Conservation (phyloP, 2,329 filamentous ascomycete species). For the Diaporthe sp. region DNA sequence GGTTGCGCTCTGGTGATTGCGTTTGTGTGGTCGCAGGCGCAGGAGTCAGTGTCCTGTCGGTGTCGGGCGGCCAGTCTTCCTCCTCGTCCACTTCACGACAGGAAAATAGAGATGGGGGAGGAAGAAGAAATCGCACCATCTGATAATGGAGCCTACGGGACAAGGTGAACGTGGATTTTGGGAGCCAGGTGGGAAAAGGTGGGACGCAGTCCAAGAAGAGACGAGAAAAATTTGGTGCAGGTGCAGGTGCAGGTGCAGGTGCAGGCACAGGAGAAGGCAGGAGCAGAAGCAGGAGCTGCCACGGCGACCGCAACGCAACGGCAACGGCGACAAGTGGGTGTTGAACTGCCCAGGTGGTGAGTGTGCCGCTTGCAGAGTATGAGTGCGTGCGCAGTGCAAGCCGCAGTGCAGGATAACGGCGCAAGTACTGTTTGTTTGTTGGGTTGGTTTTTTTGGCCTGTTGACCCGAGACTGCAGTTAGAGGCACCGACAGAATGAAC, state of each 20-base stretch:
- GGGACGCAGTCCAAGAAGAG: conserved; percentile 36
- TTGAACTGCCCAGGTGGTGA: background rate
- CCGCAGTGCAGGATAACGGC: conserved; percentile 4
- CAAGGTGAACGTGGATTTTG: conserved; percentile 35
- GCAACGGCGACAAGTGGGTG: background rate
- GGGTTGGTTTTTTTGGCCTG: background rate
- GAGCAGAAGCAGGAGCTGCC: background rate
- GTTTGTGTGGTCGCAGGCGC: conserved; percentile 14
- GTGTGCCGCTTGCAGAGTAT: conserved; percentile 16
- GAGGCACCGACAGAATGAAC: conserved; percentile 15
- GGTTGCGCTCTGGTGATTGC: conserved; percentile 27
- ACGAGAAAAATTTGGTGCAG: conserved; percentile 34
- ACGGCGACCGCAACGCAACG: background rate
- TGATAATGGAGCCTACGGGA: conserved; percentile 39
- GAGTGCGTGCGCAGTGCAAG: background rate
- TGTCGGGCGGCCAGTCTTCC: conserved; percentile 41
- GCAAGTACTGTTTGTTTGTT: conserved; percentile 21
- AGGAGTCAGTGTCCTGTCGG: conserved; percentile 30
- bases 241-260: conserved; percentile 1
- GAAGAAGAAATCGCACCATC: conserved; percentile 41
- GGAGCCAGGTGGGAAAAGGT: conserved; percentile 33
- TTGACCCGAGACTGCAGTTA: conserved; percentile 16
- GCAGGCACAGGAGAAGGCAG: conserved; percentile 7
- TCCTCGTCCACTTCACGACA: conserved; percentile 42
- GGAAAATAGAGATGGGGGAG: conserved; percentile 40